Conservation (phyloP, 2,329 filamentous ascomycete species). For the Trichothecium roseum region DNA sequence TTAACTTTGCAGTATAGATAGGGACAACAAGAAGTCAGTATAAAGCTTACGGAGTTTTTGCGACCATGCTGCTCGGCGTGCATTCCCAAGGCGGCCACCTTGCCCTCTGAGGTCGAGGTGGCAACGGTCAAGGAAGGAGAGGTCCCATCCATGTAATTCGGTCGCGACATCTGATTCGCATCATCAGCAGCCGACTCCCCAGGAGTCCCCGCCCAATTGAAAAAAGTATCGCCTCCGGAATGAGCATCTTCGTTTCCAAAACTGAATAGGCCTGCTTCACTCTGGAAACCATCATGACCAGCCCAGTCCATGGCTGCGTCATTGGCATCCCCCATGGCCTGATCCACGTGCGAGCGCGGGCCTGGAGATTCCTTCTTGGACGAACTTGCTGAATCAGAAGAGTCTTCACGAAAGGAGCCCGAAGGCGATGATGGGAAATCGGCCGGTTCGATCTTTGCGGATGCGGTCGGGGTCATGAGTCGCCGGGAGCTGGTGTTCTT, state of each 20-base stretch:
- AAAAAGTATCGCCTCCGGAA: no score
- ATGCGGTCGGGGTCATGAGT: conserved; percentile 3
- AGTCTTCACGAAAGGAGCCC: conserved; percentile 6
- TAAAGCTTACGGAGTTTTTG: not conserved
- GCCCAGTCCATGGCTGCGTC: conserved; percentile 1
- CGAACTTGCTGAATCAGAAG: conserved; percentile 6
- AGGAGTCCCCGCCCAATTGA: no score
- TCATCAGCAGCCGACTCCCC: no score
- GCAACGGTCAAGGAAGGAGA: not conserved
- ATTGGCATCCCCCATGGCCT: conserved; percentile 1
- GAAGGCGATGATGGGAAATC: conserved; percentile 4
- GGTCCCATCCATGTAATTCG: not conserved
- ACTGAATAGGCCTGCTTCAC: not conserved
- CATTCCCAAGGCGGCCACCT: not conserved
- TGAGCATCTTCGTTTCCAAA: no score
- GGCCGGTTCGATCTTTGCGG: not conserved
- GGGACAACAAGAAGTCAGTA: no score
- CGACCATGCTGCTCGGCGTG: not conserved
- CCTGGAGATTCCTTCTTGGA: conserved; percentile 1
- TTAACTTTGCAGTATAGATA: no score
- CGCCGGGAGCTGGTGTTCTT: conserved; percentile 1
- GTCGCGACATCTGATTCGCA: not conserved
- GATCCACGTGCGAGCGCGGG: not conserved
- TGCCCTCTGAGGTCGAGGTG: not conserved
- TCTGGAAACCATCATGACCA: not conserved